A percentile compares a stretch with the other conserved stretches of the same genome.
These are phyloP conservation scores for Aquilaria malaccensis DNA, from an alignment of 345 rosid species.

Conservation along the genomic window DNA sequence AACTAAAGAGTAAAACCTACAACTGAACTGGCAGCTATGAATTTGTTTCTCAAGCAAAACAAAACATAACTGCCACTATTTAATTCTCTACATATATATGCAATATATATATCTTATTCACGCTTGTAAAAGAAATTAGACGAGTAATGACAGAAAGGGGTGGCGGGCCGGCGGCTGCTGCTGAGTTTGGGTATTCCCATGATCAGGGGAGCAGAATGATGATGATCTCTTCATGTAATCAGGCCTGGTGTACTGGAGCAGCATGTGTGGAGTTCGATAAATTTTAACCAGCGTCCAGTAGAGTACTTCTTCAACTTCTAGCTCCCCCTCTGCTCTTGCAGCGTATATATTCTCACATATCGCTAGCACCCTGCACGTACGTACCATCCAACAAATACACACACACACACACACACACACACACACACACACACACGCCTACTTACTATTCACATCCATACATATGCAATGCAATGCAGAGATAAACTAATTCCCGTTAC, in stretches of 20 bases:
- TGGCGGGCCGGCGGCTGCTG: too few relatives aligned
- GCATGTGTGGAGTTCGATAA: conserved; percentile 88
- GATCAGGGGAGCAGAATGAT: too few relatives aligned
- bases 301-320: conserved; percentile 85
- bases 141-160: too few relatives aligned
- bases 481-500: conserved; percentile 32
- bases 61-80: too few relatives aligned
- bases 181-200: too few relatives aligned
- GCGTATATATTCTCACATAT: conserved; percentile 41
- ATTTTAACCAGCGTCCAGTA: conserved; percentile 90
- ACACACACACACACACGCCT: neutral
- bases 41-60: too few relatives aligned
- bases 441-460: neutral
- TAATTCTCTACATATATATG: too few relatives aligned
- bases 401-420: too few relatives aligned
- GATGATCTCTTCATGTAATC: conserved; percentile 25
- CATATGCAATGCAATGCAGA: neutral
- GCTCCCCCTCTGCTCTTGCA: conserved; percentile 88
- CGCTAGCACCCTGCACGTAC: neutral
- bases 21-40: too few relatives aligned
- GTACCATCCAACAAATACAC: neutral
- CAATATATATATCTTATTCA: too few relatives aligned
- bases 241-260: conserved; percentile 74
- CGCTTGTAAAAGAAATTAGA: too few relatives aligned
- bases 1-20: too few relatives aligned